Conservation (phyloP, 2,329 filamentous ascomycete species). For the Penicillium sp. region DNA sequence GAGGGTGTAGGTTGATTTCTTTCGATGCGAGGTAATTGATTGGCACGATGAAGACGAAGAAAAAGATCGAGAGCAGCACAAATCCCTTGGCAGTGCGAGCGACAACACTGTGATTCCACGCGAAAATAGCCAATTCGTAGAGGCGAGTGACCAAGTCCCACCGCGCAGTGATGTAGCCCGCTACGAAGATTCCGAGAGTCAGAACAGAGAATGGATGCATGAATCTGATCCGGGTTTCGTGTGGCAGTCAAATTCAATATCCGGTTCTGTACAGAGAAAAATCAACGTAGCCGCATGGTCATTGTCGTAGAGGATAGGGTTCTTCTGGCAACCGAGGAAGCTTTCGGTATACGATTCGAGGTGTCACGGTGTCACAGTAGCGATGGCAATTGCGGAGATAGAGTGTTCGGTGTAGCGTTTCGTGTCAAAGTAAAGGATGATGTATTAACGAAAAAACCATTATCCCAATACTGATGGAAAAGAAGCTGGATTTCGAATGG, state of each 20-base stretch:
- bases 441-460: not conserved
- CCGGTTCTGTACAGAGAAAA: not conserved
- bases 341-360: not conserved
- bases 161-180: constrained; percentile 97
- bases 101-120: constrained; percentile 97
- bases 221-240: constrained; percentile 27
- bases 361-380: not conserved
- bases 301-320: not conserved
- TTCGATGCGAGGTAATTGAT: constrained; percentile 75
- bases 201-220: constrained; percentile 99
- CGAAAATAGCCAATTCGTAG: constrained; percentile 95
- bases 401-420: not conserved
- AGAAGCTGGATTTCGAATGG: not conserved
- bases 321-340: not conserved
- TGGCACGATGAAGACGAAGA: constrained; percentile 78
- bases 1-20: constrained; percentile 81
- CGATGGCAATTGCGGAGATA: not conserved
- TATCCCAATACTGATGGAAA: not conserved
- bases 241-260: not conserved
- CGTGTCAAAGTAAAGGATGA: not conserved
- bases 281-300: not conserved
- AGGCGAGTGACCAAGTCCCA: constrained; percentile 97
- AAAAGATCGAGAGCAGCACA: constrained; percentile 74
- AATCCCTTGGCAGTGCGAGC: constrained; percentile 85
- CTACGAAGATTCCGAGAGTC: constrained; percentile 96